Percentiles rank a stretch among this genome's conserved stretches.
Conservation (phyloP, 164 flowering plant genomes). For the Vitis vinifera region ASM3070453v1 NC_081814.1:554501-555000, state of each 20-base stretch:
- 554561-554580: background rate
- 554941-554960: too few relatives aligned
- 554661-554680: slow-evolving; percentile 26
- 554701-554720: slow-evolving; percentile 34
- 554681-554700: slow-evolving; percentile 29
- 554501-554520: background rate
- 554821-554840: too few relatives aligned
- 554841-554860: too few relatives aligned
- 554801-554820: too few relatives aligned
- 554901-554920: too few relatives aligned
- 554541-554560: background rate
- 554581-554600: slow-evolving; percentile 90
- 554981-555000: too few relatives aligned
- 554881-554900: too few relatives aligned
- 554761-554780: background rate
- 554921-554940: too few relatives aligned
- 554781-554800: background rate
- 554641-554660: slow-evolving; percentile 31
- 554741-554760: background rate
- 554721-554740: slow-evolving; percentile 44
- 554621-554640: slow-evolving; percentile 22
- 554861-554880: too few relatives aligned
- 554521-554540: background rate
- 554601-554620: slow-evolving; percentile 57
- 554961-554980: too few relatives aligned